Base-by-base conservation (phyloP, 1,284 basidiomycete genomes). In the Salmacisia buchloeana region DNA sequence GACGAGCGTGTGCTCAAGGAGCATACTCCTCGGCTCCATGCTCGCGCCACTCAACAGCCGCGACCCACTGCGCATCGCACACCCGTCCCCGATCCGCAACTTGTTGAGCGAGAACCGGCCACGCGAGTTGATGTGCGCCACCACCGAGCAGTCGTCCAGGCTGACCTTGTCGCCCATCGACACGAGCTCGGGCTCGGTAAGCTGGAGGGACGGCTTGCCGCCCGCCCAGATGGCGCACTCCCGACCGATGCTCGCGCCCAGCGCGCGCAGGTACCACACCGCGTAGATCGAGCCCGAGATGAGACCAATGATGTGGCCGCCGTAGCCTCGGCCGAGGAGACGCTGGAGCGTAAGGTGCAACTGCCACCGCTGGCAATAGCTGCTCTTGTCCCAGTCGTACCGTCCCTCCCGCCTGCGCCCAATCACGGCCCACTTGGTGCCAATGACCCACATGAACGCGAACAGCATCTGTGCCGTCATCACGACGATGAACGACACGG, bases 331-430 rank as follows among this genome's bases (percentile, higher is more conserved):
- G 43, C 74, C 70, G 2, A 78, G 67, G 3, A 78, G 67, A 62
- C 71, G 69, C 61, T 76, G 74, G 63, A 79, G 59, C 34, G 72
- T 72, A 7, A 79, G 69, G 58, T 79, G 77, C 21, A 76, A 68
- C 66, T 79, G 77, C 77, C 77, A 79, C 29, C 77, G 72, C 64
- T 79, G 77, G 58, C 77, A 79, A 66, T 79, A 79, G 63, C 72
- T 76, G 60, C 75, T 78, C 71, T 74, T 76, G 69, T 79, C 76
- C 77, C 77, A 79, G 60, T 79, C 77, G 70, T 78, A 79, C 39
- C 76, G 71, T n/a, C 77, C 77, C 59, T 79, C 77, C 41, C 73
- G 71, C 56, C 77, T 69, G 6, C 76, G 69, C 23, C 77, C 77
- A 61, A 79, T 79, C 27, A 79, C 62, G 1, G 71, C 66, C 77